Evolutionary conservation across 1,284 basidiomycete species (phyloP).

Genomic region (Fomitiporia mediterranea): DNA sequence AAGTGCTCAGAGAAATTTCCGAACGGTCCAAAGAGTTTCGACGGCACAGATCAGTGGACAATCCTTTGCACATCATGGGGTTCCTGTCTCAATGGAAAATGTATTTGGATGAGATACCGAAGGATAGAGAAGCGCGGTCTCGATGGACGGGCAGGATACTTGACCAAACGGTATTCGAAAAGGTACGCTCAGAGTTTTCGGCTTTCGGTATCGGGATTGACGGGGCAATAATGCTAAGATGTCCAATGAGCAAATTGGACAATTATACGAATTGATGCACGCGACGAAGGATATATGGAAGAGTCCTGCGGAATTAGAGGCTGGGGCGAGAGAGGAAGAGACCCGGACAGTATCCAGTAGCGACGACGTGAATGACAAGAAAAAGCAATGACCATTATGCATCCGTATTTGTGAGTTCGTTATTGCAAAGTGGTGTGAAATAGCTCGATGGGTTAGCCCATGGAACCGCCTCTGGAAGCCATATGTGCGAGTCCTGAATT

Average conservation of each 20-base stretch:
- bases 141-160: conserved; percentile 66
- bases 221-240: conserved; percentile 44
- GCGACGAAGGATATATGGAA: conserved; percentile 85
- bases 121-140: conserved; percentile 35
- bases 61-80: conserved; percentile 86
- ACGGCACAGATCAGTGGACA: conserved; percentile 71
- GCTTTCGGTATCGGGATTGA: neutral
- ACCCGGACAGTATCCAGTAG: neutral
- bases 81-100: conserved; percentile 92
- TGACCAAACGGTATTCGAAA: conserved; percentile 74
- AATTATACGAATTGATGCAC: conserved; percentile 90
- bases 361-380: neutral
- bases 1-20: neutral
- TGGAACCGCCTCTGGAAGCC: no score
- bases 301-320: conserved; percentile 34
- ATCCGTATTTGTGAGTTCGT: neutral
- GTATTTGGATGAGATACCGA: conserved; percentile 74
- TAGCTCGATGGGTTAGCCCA: no score
- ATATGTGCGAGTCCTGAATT: no score
- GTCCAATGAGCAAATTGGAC: conserved; percentile 87
- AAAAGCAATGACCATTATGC: neutral
- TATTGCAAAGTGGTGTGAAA: no score
- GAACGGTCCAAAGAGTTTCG: conserved; percentile 63
- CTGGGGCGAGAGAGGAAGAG: conserved; percentile 12
- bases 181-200: conserved; percentile 42